Percentiles rank a stretch among this genome's conserved stretches.
Conservation (phyloP, 2,329 filamentous ascomycete species). For the Zasmidium cellare region DNA sequence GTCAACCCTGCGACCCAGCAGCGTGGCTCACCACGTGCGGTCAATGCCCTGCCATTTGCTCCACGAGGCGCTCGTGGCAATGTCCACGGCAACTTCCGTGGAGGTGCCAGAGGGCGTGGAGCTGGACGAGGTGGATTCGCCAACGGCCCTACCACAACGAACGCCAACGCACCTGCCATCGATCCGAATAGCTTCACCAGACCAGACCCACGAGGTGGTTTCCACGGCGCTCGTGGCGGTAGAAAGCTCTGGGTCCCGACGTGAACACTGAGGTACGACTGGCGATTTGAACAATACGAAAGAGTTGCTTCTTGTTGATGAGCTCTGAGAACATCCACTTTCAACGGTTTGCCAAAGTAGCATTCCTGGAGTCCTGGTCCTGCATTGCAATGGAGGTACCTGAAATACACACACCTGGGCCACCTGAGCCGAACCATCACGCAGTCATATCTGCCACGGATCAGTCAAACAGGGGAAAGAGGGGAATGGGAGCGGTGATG, state of each 20-base stretch:
- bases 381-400: neutral
- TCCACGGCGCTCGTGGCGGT: constrained; percentile 28
- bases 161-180: constrained; percentile 29
- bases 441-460: neutral
- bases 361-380: neutral
- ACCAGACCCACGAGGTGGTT: constrained; percentile 29
- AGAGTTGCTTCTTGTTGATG: neutral
- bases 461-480: neutral
- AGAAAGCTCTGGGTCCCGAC: constrained; percentile 38
- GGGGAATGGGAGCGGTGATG: too few relatives aligned
- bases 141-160: constrained; percentile 4
- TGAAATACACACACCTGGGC: constrained; percentile 2
- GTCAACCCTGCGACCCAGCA: constrained; percentile 6
- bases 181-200: constrained; percentile 40
- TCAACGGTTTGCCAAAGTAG: neutral
- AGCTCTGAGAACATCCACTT: neutral
- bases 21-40: constrained; percentile 20
- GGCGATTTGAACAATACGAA: constrained; percentile 1
- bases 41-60: constrained; percentile 17
- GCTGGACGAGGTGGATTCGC: constrained; percentile 17
- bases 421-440: neutral
- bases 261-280: constrained; percentile 21
- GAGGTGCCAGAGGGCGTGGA: constrained; percentile 13
- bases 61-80: constrained; percentile 26
- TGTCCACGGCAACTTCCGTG: constrained; percentile 27